Base-by-base conservation (phyloP, 2,329 filamentous ascomycete species). In the Neofusicoccum cordaticola region DNA sequence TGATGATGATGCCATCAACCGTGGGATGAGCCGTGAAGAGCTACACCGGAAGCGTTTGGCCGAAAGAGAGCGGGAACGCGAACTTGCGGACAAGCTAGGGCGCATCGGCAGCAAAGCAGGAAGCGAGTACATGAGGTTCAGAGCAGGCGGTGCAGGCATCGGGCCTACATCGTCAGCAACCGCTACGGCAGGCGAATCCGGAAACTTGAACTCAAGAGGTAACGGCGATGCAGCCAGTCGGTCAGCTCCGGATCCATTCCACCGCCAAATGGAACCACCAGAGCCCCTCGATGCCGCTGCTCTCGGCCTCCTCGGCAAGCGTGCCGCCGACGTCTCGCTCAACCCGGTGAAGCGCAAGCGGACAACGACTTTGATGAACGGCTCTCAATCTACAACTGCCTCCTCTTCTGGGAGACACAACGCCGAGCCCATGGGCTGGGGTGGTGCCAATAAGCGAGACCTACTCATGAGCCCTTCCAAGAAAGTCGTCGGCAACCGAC, bases 1-100 rank as follows among this genome's bases (percentile, higher is more conserved):
- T 50, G 85, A 85, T 19, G 86, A 89, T 65, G 81, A 85, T 13
- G 81, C 84, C 0, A 84, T 88, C 66, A 70, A 71, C n/a, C 74
- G 77, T 63, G 83, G 85, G 37, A 84, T 83, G 35, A 87, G 87
- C 69, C 84, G 85, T 66, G 85, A 87, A 60, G 90, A 93, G 67
- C 84, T 85, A 17, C 77, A 91, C 68, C 88, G 87, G 67, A 84
- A 87, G 64, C 84, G 84, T 3, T 79, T 93, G 5, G 85, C 86
- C 5, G 85, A 85, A 13, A 85, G 87, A 69, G 90, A 93, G 75
- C 89, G 86, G 71, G 91, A 94, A 74, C 82, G 87, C 19, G 88
- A 91, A 27, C 84, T 95, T 56, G 89, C 88, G 68, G 87, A 86
- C 73, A 86, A 86, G 69, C 81, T 95, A 2, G 86, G 86, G 9